These are phyloP conservation scores for Fomitiporia mediterranea DNA, from an alignment of 1,284 basidiomycete genomes.

Conservation along the genomic window DNA sequence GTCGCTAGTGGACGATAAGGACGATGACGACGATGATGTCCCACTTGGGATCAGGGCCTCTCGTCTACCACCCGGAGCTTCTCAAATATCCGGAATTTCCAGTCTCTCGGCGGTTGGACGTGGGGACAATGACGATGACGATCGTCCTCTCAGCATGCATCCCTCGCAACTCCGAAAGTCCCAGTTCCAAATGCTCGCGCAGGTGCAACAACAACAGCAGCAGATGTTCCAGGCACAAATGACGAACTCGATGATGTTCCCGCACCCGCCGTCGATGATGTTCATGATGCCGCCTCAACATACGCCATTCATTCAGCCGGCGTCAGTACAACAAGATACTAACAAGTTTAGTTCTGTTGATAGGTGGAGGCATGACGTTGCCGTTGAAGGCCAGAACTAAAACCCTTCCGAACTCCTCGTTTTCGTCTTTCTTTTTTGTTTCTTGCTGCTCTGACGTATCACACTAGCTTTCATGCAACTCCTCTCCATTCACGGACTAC, in stretches of 20 bases:
- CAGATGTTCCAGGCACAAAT: conserved; percentile 75
- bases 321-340: conserved; percentile 45
- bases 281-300: conserved; percentile 49
- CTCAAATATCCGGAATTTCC: conserved; percentile 26
- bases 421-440: conserved; percentile 18
- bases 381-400: conserved; percentile 52
- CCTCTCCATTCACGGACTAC: background rate
- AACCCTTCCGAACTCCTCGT: background rate
- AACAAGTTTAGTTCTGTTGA: conserved; percentile 68
- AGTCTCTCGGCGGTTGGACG: conserved; percentile 19
- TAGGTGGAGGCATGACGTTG: conserved; percentile 72
- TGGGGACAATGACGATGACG: conserved; percentile 37
- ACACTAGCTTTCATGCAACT: too few species aligned
- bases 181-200: conserved; percentile 62
- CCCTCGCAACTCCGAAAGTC: conserved; percentile 72
- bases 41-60: conserved; percentile 64
- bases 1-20: conserved; percentile 25
- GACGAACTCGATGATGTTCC: conserved; percentile 69
- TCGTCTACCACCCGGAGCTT: conserved; percentile 25
- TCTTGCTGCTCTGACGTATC: background rate
- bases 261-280: conserved; percentile 54
- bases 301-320: conserved; percentile 44
- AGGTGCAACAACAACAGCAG: conserved; percentile 55
- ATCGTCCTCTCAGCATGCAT: conserved; percentile 60
- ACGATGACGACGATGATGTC: conserved; percentile 60